Base-by-base conservation (phyloP, 2,329 filamentous ascomycete genomes). In the Alternaria alternata region DNA sequence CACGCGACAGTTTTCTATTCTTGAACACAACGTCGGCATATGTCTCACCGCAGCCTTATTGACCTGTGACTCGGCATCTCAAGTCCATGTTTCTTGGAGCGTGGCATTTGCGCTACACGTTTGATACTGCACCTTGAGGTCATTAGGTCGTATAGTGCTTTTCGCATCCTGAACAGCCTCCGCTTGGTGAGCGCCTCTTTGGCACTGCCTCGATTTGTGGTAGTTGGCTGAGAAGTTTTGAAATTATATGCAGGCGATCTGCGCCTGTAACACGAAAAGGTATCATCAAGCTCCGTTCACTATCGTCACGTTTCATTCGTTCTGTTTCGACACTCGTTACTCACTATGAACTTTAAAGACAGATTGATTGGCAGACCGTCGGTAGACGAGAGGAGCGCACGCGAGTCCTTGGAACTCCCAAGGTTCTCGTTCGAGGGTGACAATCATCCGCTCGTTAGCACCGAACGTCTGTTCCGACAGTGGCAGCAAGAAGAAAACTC, bases 401-500 rank as follows among this genome's bases (percentile, higher is more conserved):
- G 44, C 4, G 56, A 61, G 22, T 65, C 56, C 18, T 43, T 58
- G 5, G 56, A 56, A 24, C 48, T 70, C 11, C 67, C 69, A 3
- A 65, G 54, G 38, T 69, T 70, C 28, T 68, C 61, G 8, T 71
- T 70, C 16, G 69, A 71, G 51, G 57, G 57, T 18, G 62, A 64
- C 14, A 43, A 59, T 18, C 59, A 55, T 42, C 61, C 62, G 7
- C 61, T 69, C n/a, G 53, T 70, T 18, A 70, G 65, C 42, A 70
- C 67, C 7, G 66, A 70, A 22, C 66, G 62, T 30, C 57, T 70
- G 16, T 70, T 70, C 41, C 53, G 51, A 18, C 58, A 65, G 38
- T 64, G 54, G 54, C n/a, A 65, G 55, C 46, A 51, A 16, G 61
- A 67, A n/a, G 64, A 61, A 44, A 55, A 66, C 24, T 61, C 60